phyloP scores from a whole-genome alignment of 495 filamentous ascomycete species.

The Astrocystis sublimbata region DNA sequence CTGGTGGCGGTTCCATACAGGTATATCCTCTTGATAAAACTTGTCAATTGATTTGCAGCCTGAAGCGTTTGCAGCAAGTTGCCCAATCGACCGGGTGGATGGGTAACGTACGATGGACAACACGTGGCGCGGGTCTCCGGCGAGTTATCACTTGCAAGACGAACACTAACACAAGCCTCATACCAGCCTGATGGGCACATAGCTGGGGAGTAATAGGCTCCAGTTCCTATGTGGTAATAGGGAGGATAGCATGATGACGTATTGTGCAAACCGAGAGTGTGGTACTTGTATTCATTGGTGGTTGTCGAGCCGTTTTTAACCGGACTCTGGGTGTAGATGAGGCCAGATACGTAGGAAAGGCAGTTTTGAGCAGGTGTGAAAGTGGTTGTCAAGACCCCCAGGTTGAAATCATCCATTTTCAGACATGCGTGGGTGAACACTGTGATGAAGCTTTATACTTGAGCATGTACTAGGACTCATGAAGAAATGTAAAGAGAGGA shows the following conservation, averaged over 20 bases:
- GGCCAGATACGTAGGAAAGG: neutral
- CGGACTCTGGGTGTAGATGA: slow-evolving; percentile 1
- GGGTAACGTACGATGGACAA: slow-evolving; percentile 5
- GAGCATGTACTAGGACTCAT: neutral
- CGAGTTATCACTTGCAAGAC: neutral
- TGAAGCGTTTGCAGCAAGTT: neutral
- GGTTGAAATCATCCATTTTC: slow-evolving; percentile 1
- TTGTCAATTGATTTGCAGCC: neutral
- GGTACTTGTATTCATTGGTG: neutral
- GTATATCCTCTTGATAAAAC: neutral
- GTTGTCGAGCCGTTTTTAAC: neutral
- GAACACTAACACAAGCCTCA: neutral
- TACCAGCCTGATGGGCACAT: slow-evolving; percentile 7
- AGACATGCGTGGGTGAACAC: neutral
- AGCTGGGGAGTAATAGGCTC: neutral
- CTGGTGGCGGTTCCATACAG: neutral
- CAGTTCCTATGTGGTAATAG: neutral
- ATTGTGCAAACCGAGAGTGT: neutral
- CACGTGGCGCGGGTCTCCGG: slow-evolving; percentile 4
- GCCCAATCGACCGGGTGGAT: neutral
- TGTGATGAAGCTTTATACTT: neutral
- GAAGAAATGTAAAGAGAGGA: too few species aligned
- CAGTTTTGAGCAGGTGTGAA: neutral
- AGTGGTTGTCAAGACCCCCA: neutral
- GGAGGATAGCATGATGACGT: slow-evolving; percentile 4